Percentiles rank a stretch among this genome's conserved stretches.
phyloP scores from a whole-genome alignment of 2,329 filamentous ascomycete species.

The Cladophialophora carrionii region DNA sequence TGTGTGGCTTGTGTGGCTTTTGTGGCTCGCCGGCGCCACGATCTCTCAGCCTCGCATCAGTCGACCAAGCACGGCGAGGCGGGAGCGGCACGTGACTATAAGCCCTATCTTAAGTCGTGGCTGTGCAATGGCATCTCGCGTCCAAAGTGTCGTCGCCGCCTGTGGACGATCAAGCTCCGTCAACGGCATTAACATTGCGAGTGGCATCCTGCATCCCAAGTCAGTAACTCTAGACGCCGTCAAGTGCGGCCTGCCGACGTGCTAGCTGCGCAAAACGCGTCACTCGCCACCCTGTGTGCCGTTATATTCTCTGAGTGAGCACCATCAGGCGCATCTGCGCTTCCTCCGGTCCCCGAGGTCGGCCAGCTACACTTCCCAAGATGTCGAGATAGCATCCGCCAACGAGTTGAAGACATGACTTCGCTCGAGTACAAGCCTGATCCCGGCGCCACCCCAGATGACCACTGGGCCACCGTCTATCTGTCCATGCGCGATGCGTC shows the following conservation, averaged over 20 bases:
- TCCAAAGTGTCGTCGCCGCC: neutral
- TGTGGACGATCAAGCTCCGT: neutral
- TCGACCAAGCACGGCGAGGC: neutral
- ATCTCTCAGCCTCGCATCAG: neutral
- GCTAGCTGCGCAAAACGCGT: neutral
- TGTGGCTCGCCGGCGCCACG: neutral
- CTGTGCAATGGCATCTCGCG: neutral
- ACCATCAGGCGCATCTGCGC: neutral
- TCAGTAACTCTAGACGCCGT: neutral
- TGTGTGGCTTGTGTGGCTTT: too few relatives aligned
- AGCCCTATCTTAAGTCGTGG: neutral
- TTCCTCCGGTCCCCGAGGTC: neutral
- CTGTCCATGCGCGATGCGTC: constrained; percentile 64
- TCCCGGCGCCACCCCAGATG: constrained; percentile 42
- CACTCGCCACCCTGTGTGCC: neutral
- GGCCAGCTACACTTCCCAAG: neutral
- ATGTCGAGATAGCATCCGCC: constrained; percentile 7
- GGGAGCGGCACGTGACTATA: neutral
- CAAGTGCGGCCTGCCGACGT: neutral
- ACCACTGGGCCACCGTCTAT: constrained; percentile 47
- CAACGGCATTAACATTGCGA: neutral
- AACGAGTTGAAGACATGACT: constrained; percentile 42
- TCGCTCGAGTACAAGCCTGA: constrained; percentile 48
- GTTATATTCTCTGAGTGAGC: neutral
- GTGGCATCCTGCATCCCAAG: neutral